Base-by-base conservation (phyloP, 1,284 basidiomycete species). In the Moesziomyces antarcticus region DNA sequence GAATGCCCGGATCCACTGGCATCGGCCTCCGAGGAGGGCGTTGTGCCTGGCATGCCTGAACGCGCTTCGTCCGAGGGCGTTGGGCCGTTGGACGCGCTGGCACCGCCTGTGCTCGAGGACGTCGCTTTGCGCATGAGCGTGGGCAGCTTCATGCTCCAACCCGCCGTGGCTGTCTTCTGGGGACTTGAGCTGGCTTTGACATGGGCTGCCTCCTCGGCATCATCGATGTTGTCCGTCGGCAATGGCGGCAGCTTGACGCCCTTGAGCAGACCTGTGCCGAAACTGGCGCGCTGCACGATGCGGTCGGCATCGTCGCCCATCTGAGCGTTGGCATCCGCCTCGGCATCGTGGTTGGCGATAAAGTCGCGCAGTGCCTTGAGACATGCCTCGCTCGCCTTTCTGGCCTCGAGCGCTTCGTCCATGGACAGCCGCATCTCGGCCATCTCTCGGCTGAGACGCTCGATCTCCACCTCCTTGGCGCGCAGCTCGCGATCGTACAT, bases 321-420 rank as follows among this genome's bases (percentile, higher is more conserved):
- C 48, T 57, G 64, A 9, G 50, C 74, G 10, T 60, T 58, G 8
- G 63, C 57, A 41, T 70, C 70, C 48, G 72, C 73, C 22, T 66
- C 65, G 3, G 60, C 65, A 18, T 76, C 73, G 48, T 70, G 65
- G 6, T 33, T 45, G 10, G 73, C 70, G 55, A 78, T 77, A 22
- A 70, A 80, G 33, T 79, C 79, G 11, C 78, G 70, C 49, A 81
- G 56, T 9, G 78, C 79, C 41, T 70, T 70, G 41, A 79, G 72
- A 54, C 74, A 75, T 30, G 67, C 70, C 64, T 81, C 78, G 62
- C 79, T 78, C 41, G 78, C 81, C 61, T 77, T 69, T 18, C 80
- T 54, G n/a, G 79, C 78, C 50, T 84, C 80, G 55, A 78, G 30
- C 1, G 79, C 74, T 60, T 84, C 80, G 8, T 77, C 71, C 46